Conservation (phyloP, 1,284 basidiomycete species). For the Tausonia pullulans region DNA sequence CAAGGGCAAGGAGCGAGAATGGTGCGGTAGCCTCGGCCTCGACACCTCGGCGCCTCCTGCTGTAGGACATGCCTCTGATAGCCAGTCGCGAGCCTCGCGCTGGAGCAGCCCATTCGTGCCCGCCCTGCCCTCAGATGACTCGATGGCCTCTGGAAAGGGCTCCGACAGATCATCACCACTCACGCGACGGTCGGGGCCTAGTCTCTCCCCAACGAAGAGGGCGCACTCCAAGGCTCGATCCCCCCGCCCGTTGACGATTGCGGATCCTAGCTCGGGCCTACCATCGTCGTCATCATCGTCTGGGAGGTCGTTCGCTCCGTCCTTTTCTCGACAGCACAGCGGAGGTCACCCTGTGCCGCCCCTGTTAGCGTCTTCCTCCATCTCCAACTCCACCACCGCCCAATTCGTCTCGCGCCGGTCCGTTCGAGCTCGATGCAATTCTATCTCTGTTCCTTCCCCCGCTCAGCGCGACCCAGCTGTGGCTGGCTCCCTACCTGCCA, state of each 20-base stretch:
- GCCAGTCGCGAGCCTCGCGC: background rate
- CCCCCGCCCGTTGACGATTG: background rate
- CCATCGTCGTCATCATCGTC: background rate
- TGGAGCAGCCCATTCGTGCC: background rate
- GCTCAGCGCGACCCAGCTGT: background rate
- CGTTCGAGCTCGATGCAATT: constrained; percentile 1
- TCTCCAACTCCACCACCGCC: background rate
- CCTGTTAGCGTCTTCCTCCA: background rate
- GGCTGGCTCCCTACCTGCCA: background rate
- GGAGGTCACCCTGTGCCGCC: background rate
- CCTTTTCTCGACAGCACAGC: background rate
- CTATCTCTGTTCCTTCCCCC: constrained; percentile 1
- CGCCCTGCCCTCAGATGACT: no score
- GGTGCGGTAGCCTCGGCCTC: background rate
- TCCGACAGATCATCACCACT: background rate
- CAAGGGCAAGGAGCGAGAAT: background rate
- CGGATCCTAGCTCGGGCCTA: background rate
- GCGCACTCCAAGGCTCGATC: no score
- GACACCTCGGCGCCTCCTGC: background rate
- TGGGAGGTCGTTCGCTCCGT: background rate
- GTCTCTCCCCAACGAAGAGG: background rate
- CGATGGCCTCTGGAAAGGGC: background rate
- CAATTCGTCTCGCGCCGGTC: constrained; percentile 4
- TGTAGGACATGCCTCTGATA: background rate
- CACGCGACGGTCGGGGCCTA: background rate